Evolutionary conservation across 2,329 filamentous ascomycete species (phyloP).

Genomic region (Calonectria pseudoturangicola): DNA sequence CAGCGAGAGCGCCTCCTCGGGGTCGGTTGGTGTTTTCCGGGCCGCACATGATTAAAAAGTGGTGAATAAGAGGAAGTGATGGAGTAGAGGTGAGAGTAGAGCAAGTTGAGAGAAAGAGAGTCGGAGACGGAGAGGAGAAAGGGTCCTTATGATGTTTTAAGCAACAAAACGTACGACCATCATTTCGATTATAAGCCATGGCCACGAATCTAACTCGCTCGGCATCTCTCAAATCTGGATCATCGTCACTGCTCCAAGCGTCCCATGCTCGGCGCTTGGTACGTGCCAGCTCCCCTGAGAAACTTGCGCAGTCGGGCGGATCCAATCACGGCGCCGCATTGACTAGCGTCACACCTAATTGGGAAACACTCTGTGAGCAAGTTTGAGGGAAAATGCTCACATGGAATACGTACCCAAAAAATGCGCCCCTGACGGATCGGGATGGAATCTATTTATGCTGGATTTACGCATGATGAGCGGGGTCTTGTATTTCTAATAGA

Average conservation of each 20-base stretch:
- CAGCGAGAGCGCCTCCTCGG: constrained; percentile 67
- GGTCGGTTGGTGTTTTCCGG: constrained; percentile 63
- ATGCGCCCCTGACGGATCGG: neutral
- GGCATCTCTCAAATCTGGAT: neutral
- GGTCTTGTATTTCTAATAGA: constrained; percentile 31
- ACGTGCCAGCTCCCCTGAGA: constrained; percentile 20
- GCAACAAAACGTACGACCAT: neutral
- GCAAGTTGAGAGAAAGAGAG: neutral
- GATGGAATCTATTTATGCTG: neutral
- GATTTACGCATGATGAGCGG: neutral
- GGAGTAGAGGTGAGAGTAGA: neutral
- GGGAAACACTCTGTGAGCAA: constrained; percentile 55
- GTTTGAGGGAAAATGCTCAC: constrained; percentile 49
- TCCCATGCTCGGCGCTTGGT: constrained; percentile 17
- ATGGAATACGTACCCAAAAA: constrained; percentile 5
- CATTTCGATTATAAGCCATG: constrained; percentile 7
- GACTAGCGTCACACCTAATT: constrained; percentile 47
- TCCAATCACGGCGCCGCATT: constrained; percentile 57
- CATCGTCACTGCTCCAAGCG: neutral
- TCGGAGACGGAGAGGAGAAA: neutral
- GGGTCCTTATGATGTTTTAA: constrained; percentile 6
- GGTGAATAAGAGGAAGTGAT: neutral
- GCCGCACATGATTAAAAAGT: constrained; percentile 64
- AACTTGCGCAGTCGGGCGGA: constrained; percentile 47
- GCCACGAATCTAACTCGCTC: constrained; percentile 23